A percentile compares a stretch with the other conserved stretches of the same genome.
Conservation (phyloP, 2,329 filamentous ascomycete species). For the Fusarium nisikadoi region DNA sequence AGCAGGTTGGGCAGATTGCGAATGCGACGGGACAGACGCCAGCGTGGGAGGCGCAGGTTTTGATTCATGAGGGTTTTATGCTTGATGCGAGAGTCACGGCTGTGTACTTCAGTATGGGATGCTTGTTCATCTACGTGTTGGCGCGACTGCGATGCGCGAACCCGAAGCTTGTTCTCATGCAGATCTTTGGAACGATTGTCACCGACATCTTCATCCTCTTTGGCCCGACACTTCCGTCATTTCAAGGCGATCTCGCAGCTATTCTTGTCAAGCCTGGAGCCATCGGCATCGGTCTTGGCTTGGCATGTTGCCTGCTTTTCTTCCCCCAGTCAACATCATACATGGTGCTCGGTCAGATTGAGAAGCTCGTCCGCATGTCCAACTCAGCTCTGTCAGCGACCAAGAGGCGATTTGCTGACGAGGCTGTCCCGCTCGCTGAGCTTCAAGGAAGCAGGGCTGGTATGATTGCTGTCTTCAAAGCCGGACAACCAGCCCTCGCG, state of each 20-base stretch:
- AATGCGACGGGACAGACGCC: slow-evolving; percentile 38
- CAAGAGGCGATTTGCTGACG: slow-evolving; percentile 28
- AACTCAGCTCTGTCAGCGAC: slow-evolving; percentile 49
- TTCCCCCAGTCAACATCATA: slow-evolving; percentile 62
- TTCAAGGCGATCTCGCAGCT: slow-evolving; percentile 36
- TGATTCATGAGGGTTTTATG: slow-evolving; percentile 58
- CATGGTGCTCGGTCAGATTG: slow-evolving; percentile 51
- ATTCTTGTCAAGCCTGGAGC: slow-evolving; percentile 58
- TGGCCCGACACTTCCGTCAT: slow-evolving; percentile 51
- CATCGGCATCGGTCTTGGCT: slow-evolving; percentile 57
- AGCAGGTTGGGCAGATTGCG: slow-evolving; percentile 50
- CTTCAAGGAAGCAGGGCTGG: slow-evolving; percentile 44
- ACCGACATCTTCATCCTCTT: slow-evolving; percentile 57
- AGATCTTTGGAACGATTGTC: slow-evolving; percentile 60
- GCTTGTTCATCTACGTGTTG: slow-evolving; percentile 56
- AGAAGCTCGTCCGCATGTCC: slow-evolving; percentile 47
- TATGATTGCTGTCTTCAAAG: slow-evolving; percentile 51
- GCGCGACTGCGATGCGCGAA: slow-evolving; percentile 57
- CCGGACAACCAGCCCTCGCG: slow-evolving; percentile 51
- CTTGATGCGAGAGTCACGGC: slow-evolving; percentile 58
- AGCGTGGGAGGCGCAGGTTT: slow-evolving; percentile 46
- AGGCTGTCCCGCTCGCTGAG: slow-evolving; percentile 41
- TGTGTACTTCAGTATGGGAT: slow-evolving; percentile 52
- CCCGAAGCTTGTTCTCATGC: slow-evolving; percentile 56
- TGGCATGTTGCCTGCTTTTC: slow-evolving; percentile 56